Evolutionary conservation across 805 yeast species (phyloP).

Genomic region (Sugiyamaella smithiae): DNA sequence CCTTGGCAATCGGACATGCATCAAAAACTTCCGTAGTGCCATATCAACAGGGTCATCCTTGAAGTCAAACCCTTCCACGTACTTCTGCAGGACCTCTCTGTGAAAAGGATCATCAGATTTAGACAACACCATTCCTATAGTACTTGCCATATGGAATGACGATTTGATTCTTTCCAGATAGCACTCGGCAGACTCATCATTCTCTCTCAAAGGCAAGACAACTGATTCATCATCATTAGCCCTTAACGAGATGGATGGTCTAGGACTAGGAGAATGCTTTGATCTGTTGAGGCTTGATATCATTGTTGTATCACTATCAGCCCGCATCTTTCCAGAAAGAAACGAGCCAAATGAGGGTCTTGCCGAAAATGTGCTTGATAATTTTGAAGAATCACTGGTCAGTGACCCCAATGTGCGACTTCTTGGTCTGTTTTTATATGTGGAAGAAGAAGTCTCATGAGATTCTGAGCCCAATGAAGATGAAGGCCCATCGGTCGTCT

Average conservation of each 20-base stretch:
- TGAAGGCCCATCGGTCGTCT: background rate
- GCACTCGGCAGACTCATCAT: conserved; percentile 33
- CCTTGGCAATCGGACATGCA: conserved; percentile 58
- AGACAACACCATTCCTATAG: conserved; percentile 33
- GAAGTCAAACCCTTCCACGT: conserved; percentile 45
- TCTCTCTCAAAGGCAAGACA: conserved; percentile 21
- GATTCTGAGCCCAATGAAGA: background rate
- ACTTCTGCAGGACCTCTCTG: conserved; percentile 30
- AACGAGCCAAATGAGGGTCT: conserved; percentile 20
- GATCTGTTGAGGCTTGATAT: background rate
- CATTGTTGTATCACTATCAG: conserved; percentile 3
- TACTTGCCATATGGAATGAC: conserved; percentile 20
- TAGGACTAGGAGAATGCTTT: conserved; percentile 19
- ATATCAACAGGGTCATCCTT: conserved; percentile 59
- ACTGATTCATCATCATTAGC: background rate
- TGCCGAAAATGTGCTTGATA: conserved; percentile 8
- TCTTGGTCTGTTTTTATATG: conserved; percentile 17
- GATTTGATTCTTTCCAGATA: conserved; percentile 34
- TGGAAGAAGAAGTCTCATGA: background rate
- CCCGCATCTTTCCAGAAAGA: conserved; percentile 14
- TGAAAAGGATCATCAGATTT: conserved; percentile 31
- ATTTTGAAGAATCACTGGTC: conserved; percentile 7
- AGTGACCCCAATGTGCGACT: conserved; percentile 23
- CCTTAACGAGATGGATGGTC: conserved; percentile 13
- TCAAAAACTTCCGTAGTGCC: conserved; percentile 57